These are phyloP conservation scores for Fusarium metavorans DNA, from an alignment of 2,329 filamentous ascomycete genomes.

Conservation along the genomic window DNA sequence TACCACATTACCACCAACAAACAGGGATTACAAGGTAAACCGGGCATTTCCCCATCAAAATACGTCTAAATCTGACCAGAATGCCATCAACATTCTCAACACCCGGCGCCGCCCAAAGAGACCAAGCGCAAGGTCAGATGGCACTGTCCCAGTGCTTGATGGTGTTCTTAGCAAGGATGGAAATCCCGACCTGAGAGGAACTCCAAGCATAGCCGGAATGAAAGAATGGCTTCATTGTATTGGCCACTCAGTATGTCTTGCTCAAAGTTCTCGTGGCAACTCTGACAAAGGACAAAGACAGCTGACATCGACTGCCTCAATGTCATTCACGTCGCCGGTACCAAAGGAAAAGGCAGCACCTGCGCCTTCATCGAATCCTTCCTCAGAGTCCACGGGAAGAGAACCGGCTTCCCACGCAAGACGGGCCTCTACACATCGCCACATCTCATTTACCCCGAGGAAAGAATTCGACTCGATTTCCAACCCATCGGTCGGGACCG, in stretches of 20 bases:
- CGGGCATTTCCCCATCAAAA: not conserved
- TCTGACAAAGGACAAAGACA: not conserved
- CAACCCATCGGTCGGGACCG: not conserved
- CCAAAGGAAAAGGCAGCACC: not conserved
- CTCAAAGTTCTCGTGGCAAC: accelerated
- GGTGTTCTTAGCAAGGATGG: not conserved
- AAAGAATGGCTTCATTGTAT: not conserved
- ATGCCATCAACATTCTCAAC: not conserved
- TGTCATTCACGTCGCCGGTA: not conserved
- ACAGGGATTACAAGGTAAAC: not conserved
- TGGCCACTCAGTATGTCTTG: not conserved
- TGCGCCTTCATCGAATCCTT: not conserved
- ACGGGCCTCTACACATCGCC: not conserved
- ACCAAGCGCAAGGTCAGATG: not conserved
- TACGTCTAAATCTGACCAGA: not conserved
- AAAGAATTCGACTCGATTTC: not conserved
- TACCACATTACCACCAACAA: not conserved
- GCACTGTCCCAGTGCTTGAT: not conserved
- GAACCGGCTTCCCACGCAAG: not conserved
- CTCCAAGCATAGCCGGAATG: not conserved
- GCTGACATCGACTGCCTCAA: not conserved
- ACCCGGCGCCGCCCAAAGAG: not conserved
- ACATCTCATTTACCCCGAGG: not conserved
- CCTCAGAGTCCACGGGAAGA: not conserved
- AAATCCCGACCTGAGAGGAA: not conserved